Conservation (phyloP, 1,284 basidiomycete species). For the Somion occarium region DNA sequence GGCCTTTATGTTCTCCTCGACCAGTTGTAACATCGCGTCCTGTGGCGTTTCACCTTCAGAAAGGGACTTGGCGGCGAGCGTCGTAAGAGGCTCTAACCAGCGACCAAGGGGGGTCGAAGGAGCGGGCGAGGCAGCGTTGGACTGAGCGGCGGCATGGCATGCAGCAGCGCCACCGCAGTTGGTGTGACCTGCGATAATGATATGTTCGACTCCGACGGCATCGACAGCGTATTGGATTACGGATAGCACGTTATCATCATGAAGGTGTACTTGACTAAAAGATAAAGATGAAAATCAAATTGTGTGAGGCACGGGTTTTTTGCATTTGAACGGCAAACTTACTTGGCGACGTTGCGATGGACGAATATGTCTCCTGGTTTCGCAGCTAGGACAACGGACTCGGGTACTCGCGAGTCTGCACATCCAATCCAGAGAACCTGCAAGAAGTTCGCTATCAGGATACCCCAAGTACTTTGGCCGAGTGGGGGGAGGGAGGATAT, state of each 20-base stretch:
- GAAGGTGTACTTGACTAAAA: constrained; percentile 11
- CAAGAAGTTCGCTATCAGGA: neutral
- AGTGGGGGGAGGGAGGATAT: neutral
- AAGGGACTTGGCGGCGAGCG: constrained; percentile 32
- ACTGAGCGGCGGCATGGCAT: constrained; percentile 38
- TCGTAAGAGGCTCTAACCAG: constrained; percentile 70
- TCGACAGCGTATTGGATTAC: constrained; percentile 16
- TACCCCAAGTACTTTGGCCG: neutral
- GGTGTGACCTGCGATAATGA: constrained; percentile 19
- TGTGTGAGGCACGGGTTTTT: neutral
- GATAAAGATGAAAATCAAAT: neutral
- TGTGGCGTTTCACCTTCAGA: constrained; percentile 27
- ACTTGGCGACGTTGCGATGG: constrained; percentile 42
- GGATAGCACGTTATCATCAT: constrained; percentile 13
- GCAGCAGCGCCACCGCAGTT: constrained; percentile 35
- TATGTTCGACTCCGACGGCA: constrained; percentile 12
- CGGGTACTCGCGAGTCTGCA: constrained; percentile 44
- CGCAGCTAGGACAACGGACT: constrained; percentile 30
- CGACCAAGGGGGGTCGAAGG: constrained; percentile 50
- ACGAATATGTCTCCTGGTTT: constrained; percentile 48
- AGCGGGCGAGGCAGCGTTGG: constrained; percentile 19
- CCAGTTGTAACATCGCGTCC: constrained; percentile 46
- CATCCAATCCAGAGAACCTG: constrained; percentile 54
- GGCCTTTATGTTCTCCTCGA: constrained; percentile 69
- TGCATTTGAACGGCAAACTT: constrained; percentile 1